A percentile compares a stretch with the other conserved stretches of the same genome.
phyloP scores from a whole-genome alignment of 2,329 filamentous ascomycete genomes.

The Aspergillus quadrilineatus region DNA sequence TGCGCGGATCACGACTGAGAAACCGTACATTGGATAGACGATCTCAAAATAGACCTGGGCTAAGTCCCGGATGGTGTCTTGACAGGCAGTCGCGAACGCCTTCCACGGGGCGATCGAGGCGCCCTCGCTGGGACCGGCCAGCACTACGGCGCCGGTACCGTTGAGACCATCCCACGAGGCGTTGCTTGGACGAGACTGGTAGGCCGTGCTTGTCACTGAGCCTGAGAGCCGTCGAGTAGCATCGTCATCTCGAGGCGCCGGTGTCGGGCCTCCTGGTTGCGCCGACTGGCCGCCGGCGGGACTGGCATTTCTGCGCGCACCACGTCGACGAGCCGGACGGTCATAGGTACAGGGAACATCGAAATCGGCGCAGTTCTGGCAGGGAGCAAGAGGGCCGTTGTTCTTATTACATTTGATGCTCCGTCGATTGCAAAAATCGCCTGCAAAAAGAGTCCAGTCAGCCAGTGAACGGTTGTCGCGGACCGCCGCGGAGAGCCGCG shows the following conservation, averaged over 20 bases:
- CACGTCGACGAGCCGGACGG: not conserved
- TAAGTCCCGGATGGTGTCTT: not conserved
- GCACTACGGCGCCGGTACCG: not conserved
- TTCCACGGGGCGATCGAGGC: not conserved
- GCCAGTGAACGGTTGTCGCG: not conserved
- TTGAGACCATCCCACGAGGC: not conserved
- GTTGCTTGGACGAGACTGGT: not conserved
- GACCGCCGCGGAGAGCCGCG: no score
- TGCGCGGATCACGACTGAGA: no score
- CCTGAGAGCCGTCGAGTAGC: not conserved
- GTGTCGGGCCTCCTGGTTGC: not conserved
- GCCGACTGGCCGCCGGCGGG: not conserved
- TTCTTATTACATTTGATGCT: slow-evolving; percentile 10
- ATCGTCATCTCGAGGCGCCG: not conserved
- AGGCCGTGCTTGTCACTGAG: not conserved
- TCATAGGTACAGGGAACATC: slow-evolving; percentile 3
- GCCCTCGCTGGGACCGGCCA: not conserved
- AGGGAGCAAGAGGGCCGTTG: slow-evolving; percentile 2
- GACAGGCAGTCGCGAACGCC: not conserved
- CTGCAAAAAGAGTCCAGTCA: not conserved
- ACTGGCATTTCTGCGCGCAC: not conserved
- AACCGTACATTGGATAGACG: slow-evolving; percentile 3
- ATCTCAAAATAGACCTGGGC: slow-evolving; percentile 6
- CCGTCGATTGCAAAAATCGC: slow-evolving; percentile 6
- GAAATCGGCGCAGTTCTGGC: slow-evolving; percentile 8